Evolutionary conservation across 1,284 basidiomycete species (phyloP).

Genomic region (Lentinula novae-zelandiae): DNA sequence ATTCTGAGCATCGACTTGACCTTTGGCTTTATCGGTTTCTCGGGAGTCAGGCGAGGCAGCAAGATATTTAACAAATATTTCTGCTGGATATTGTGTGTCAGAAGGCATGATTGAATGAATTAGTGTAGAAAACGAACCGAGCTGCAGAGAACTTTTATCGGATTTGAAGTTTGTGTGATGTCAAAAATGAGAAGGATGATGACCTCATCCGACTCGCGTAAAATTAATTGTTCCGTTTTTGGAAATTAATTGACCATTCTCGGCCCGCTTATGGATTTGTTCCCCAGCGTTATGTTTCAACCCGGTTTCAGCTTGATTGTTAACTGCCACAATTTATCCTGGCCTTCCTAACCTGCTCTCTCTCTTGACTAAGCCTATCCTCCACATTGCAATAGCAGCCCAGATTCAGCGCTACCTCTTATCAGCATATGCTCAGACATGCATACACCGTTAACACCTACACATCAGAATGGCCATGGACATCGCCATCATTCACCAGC

Average conservation of each 20-base stretch:
- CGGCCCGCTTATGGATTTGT: no score
- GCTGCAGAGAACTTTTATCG: not conserved
- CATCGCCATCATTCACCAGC: not conserved
- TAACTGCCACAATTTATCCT: not conserved
- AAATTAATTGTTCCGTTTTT: no score
- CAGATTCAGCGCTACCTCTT: not conserved
- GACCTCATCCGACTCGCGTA: no score
- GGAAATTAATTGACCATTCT: no score
- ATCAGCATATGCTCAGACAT: constrained; percentile 1
- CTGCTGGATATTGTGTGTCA: constrained; percentile 7
- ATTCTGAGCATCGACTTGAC: constrained; percentile 10
- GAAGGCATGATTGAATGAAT: constrained; percentile 1
- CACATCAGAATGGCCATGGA: not conserved
- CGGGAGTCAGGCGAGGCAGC: not conserved
- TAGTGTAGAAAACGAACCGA: not conserved
- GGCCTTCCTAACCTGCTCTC: not conserved
- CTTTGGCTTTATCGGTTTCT: not conserved
- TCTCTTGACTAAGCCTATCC: not conserved
- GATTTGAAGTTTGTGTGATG: not conserved
- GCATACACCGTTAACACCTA: not conserved
- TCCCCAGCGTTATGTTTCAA: not conserved
- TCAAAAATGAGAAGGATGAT: not conserved
- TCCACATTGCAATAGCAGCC: not conserved
- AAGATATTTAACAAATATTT: constrained; percentile 8
- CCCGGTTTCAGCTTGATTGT: not conserved